Evolutionary conservation across 129 eudicot genomes (phyloP), one percentile per base, ranked within the genome.

Genomic region (Flaveria sonorensis): DNA sequence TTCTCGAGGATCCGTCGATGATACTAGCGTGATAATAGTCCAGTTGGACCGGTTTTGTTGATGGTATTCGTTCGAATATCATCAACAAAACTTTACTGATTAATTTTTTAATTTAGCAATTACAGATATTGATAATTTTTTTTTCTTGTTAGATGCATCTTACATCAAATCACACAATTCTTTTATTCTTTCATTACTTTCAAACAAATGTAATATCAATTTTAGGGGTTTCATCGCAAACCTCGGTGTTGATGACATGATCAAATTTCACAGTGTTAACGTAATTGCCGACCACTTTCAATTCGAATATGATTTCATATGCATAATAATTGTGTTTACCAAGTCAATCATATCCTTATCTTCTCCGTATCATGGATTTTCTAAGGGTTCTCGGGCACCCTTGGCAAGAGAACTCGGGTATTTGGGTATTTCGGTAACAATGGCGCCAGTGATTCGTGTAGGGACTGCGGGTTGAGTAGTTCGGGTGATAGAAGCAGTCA

Each of bases 1-100:
- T 24, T 83, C 95, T 13, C 81, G 99, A 68, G 99, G 99, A 32
- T 95, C 97, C 0, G 2, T 60, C 61, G 99, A 91, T 75, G 99
- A 95, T 52, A 72, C 84, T 3, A 89, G 87, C 73, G 97, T 94
- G 39, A 83, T 94, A 90, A 75, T 94, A 56, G 75, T 94, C 80
- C 84, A 75, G 5, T 64, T 94, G 81, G 77, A 77, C 14, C 84
- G 76, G 47, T 94, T 89, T 79, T 78, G 80, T 69, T 82, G 74
- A 77, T 74, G 78, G 36, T 26, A 20, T 61, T 11, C 10, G n/a
- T 59, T 59, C n/a, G 26, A 77, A 55, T 36, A 68, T 42, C 20
- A 8, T 68, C 51, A 76, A 77, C 68, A 40, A 40, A 68, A 59
- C 65, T 24, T 0, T 21, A 56, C 24, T 9, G 24, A 21, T 39